These are phyloP conservation scores for Cladosporium sp. DNA, from an alignment of 2,329 filamentous ascomycete species.

Conservation along the genomic window DNA sequence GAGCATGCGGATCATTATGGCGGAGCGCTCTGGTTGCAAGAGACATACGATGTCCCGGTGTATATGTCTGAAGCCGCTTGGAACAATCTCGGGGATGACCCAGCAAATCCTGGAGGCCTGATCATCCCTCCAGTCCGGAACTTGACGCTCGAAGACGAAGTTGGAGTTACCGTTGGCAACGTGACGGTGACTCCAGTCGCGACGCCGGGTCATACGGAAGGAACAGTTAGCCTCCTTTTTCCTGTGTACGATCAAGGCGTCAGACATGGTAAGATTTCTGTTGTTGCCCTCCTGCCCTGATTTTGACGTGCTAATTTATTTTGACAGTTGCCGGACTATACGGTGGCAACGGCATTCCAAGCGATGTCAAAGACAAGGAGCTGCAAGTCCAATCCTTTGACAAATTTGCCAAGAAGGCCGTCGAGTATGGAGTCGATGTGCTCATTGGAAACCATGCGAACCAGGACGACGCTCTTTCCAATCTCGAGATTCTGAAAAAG, in stretches of 20 bases:
- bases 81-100: constrained; percentile 11
- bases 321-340: constrained; percentile 15
- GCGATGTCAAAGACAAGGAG: constrained; percentile 2
- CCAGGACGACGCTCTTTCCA: constrained; percentile 15
- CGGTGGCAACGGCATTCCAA: constrained; percentile 14
- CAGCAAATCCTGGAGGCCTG: too few relatives aligned
- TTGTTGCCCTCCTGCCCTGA: background rate
- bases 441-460: constrained; percentile 18
- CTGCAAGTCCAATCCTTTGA: constrained; percentile 10
- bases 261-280: background rate
- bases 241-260: constrained; percentile 13
- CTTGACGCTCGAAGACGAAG: too few relatives aligned
- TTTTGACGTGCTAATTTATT: background rate
- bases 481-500: constrained; percentile 16
- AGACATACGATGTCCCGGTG: constrained; percentile 9
- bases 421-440: constrained; percentile 13
- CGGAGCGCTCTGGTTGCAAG: constrained; percentile 15
- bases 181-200: too few relatives aligned
- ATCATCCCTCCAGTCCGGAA: too few relatives aligned
- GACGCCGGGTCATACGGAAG: too few relatives aligned
- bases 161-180: too few relatives aligned
- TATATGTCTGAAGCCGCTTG: constrained; percentile 15
- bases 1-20: constrained; percentile 18
- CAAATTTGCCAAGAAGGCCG: constrained; percentile 11
- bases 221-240: constrained; percentile 15